Base-by-base conservation (phyloP, 1,284 basidiomycete genomes). In the Amylostereum areolatum region DNA sequence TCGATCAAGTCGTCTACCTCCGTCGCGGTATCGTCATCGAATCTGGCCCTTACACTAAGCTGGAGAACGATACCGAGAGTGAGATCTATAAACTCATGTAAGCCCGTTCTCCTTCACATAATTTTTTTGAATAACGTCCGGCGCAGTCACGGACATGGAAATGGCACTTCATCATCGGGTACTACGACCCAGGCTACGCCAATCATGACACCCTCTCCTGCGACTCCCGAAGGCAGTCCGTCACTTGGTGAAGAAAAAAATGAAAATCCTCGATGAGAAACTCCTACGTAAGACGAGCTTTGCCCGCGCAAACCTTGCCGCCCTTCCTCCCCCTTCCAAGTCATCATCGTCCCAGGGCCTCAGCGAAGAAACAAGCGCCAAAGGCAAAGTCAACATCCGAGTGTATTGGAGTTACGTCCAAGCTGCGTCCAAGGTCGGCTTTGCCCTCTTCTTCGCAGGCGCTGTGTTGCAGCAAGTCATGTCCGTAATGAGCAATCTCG, bases 1-100 rank as follows among this genome's bases (percentile, higher is more conserved):
- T 91, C 45, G 89, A 97, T 62, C 77, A 88, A 53, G 74, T 97
- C 30, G 68, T 82, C 49, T 92, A 88, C 66, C 70, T 98, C 32
- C 85, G 91, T 25, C 78, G 83, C 18, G 94, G 94, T 9, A 83
- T 92, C 59, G 83, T 97, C 50, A 67, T 94, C 27, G 94, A 97
- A 68, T 73, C 71, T 36, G 90, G 89, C 3, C 73, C 83, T 0
- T 94, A 87, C 61, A 65, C 71, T 6, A 70, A 76, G 8, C 76
- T 92, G 8, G 76, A 89, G 66, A 71, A 67, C 27, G 81, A 88
- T 56, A 66, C 75, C 0, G 75, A 83, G 5, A 78, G 83, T 41
- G 88, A 93, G 57, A 67, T 97, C 33, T 78, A 80, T 62, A 89
- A 87, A 61, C 78, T 97, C n/a, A 77, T 97, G 88, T 85, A 59